These are phyloP conservation scores for Lyophyllum decastes DNA, from an alignment of 768 basidiomycete species.

Conservation along the genomic window DNA sequence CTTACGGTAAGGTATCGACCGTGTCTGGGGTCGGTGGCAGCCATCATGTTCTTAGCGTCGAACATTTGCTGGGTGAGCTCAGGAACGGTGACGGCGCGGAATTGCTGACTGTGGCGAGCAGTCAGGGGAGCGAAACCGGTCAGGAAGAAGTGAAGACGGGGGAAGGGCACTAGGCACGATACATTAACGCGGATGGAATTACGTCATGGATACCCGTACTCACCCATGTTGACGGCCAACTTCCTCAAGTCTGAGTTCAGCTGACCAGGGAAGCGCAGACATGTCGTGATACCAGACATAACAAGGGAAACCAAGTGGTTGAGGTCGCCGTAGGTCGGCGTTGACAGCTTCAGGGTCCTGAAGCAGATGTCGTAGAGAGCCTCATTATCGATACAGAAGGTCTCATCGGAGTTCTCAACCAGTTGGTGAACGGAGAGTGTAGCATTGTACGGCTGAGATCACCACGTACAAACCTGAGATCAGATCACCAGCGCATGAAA, in stretches of 20 bases:
- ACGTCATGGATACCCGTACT: conserved; percentile 23
- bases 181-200: neutral
- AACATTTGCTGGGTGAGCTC: conserved; percentile 99
- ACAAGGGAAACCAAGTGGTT: conserved; percentile 98
- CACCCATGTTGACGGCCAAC: conserved; percentile 98
- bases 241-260: conserved; percentile 98
- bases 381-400: conserved; percentile 99
- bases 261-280: conserved; percentile 99
- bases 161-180: conserved; percentile 80
- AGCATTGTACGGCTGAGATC: conserved; percentile 91
- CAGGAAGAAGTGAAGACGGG: conserved; percentile 99
- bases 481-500: neutral
- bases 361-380: conserved; percentile 99
- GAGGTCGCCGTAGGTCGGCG: conserved; percentile 95
- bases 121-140: conserved; percentile 95
- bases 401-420: conserved; percentile 99
- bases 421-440: conserved; percentile 98
- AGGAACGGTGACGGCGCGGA: conserved; percentile 95
- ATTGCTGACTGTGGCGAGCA: conserved; percentile 91
- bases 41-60: conserved; percentile 99
- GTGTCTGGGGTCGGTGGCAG: conserved; percentile 94
- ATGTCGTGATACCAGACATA: conserved; percentile 99
- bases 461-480: neutral
- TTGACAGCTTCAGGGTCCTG: conserved; percentile 93
- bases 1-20: conserved; percentile 95